These are phyloP conservation scores for Heliamphora exappendiculata DNA, from an alignment of 148 eudicot genomes.

Conservation along the genomic window DNA sequence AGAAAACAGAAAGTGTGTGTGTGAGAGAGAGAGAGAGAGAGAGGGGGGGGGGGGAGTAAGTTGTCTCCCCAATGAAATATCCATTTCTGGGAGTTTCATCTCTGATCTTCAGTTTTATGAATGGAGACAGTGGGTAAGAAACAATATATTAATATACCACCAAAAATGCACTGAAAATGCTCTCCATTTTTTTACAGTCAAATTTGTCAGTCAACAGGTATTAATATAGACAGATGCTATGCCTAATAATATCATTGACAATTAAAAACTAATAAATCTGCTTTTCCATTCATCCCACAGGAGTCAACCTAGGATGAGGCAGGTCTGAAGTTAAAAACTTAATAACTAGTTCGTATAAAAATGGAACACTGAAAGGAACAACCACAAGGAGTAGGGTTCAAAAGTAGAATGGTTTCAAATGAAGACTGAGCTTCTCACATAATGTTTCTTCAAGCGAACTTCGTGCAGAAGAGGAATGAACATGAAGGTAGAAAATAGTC, in stretches of 20 bases:
- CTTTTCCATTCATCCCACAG: neutral
- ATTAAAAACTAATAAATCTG: neutral
- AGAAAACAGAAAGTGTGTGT: neutral
- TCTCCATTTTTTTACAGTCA: neutral
- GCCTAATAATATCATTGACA: neutral
- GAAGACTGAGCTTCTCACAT: neutral
- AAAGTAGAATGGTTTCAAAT: neutral
- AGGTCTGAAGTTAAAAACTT: neutral
- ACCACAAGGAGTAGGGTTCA: neutral
- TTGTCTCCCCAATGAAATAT: neutral
- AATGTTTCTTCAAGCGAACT: neutral
- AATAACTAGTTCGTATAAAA: neutral
- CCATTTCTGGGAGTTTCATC: neutral
- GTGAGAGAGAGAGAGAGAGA: neutral
- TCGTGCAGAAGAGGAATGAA: neutral
- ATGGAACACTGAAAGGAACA: neutral
- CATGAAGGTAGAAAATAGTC: neutral
- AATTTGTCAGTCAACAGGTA: neutral
- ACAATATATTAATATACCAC: neutral
- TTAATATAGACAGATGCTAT: neutral
- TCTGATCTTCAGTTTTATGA: neutral
- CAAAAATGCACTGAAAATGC: neutral
- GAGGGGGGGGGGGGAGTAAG: too few species aligned
- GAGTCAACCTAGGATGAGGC: neutral
- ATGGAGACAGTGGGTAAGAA: neutral